These are phyloP conservation scores for Tripidium arundinaceum DNA, from an alignment of 202 grass and related monocot species.

Conservation along the genomic window DNA sequence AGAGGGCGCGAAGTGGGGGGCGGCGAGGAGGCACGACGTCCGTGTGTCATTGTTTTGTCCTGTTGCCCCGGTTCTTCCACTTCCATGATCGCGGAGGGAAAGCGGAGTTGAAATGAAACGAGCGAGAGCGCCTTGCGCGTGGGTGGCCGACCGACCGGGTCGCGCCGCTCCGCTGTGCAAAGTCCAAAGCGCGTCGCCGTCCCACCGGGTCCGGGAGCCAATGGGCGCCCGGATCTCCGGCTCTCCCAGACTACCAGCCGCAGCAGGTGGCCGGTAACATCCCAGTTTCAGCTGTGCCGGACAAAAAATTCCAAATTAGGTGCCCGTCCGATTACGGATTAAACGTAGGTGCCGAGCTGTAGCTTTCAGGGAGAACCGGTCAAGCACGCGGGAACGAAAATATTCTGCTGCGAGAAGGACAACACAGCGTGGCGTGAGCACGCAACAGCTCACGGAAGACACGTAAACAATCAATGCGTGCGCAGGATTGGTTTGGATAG, in stretches of 20 bases:
- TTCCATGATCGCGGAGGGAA: not conserved
- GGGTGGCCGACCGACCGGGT: conserved; percentile 37
- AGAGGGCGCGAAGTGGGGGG: conserved; percentile 28
- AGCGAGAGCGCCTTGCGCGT: not conserved
- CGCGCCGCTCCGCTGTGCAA: conserved; percentile 14
- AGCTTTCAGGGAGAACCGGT: conserved; percentile 15
- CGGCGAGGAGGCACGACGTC: not conserved
- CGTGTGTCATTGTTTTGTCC: not conserved
- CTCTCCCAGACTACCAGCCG: too few species aligned
- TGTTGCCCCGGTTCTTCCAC: not conserved
- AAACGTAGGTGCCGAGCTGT: not conserved
- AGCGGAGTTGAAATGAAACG: too few species aligned
- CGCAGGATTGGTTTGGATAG: not conserved
- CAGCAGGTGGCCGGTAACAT: conserved; percentile 14
- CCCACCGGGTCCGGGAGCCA: not conserved
- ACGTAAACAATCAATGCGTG: not conserved
- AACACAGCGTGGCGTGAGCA: not conserved
- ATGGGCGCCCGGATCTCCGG: not conserved
- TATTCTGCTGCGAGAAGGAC: not conserved
- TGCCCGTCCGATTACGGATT: not conserved
- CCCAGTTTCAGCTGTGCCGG: conserved; percentile 9
- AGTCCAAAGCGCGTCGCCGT: conserved; percentile 35
- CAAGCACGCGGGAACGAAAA: not conserved
- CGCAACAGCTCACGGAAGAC: not conserved
- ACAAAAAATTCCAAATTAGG: conserved; percentile 2